phyloP scores from a whole-genome alignment of 441 rosid genomes.

The Erysimum cheiri region DNA sequence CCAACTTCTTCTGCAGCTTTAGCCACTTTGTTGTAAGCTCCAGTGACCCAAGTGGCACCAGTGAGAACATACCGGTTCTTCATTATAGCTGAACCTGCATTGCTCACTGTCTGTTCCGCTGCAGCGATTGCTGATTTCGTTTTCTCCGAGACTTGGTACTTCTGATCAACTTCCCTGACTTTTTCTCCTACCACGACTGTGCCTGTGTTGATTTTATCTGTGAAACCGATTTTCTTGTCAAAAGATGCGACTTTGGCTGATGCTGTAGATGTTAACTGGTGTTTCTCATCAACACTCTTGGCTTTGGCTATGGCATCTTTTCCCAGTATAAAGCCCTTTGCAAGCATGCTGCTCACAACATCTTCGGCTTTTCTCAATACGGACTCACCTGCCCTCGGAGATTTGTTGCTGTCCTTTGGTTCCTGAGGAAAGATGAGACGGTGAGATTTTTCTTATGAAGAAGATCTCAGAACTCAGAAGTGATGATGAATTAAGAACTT shows the following conservation, averaged over 20 bases:
- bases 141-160: conserved; percentile 89
- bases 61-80: conserved; percentile 78
- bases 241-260: conserved; percentile 76
- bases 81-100: conserved; percentile 87
- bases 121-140: conserved; percentile 81
- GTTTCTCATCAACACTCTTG: conserved; percentile 82
- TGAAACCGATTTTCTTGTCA: conserved; percentile 79
- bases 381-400: conserved; percentile 59
- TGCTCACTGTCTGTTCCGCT: conserved; percentile 82
- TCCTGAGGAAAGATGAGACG: conserved; percentile 12
- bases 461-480: conserved; percentile 5
- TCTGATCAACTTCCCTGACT: conserved; percentile 87
- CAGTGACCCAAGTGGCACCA: conserved; percentile 79
- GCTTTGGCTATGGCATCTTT: conserved; percentile 85
- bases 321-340: conserved; percentile 83
- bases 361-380: conserved; percentile 88
- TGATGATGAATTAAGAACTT: conserved; percentile 19
- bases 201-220: conserved; percentile 74
- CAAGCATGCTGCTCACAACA: conserved; percentile 82
- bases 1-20: conserved; percentile 95
- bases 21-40: conserved; percentile 76
- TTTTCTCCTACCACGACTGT: conserved; percentile 73
- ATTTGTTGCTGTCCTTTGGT: conserved; percentile 26
- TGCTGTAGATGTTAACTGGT: conserved; percentile 79
- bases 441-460: background rate